Evolutionary conservation across 75 land plant genomes (phyloP).

Genomic region (Sequoiadendron giganteum): DNA sequence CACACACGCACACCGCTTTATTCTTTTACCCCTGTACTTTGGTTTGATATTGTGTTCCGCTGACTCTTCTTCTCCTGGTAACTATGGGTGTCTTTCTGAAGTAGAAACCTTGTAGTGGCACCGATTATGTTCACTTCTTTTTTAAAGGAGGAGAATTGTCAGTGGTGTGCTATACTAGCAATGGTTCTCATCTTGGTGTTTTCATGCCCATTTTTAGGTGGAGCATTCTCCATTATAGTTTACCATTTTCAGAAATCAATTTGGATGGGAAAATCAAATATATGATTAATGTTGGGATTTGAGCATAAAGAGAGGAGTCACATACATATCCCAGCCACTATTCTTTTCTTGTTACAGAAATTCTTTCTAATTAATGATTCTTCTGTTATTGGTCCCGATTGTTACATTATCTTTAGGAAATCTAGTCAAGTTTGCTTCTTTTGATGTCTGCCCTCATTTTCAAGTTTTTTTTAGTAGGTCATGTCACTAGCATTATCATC

Average conservation of each 20-base stretch:
- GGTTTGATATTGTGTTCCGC: background rate
- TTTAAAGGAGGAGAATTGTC: background rate
- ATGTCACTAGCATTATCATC: background rate
- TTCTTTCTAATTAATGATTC: background rate
- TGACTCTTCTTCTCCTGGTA: background rate
- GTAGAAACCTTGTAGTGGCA: background rate
- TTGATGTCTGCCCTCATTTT: background rate
- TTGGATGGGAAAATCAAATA: background rate
- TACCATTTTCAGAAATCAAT: background rate
- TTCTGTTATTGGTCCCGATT: background rate
- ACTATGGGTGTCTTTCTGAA: background rate
- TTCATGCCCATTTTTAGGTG: background rate
- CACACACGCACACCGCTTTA: too few species aligned
- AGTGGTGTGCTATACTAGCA: background rate
- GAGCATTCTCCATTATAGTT: too few species aligned
- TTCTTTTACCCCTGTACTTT: too few species aligned
- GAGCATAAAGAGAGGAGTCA: background rate
- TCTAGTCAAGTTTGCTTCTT: background rate
- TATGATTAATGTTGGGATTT: background rate
- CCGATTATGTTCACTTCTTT: background rate
- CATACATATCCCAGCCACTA: background rate
- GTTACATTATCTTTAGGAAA: background rate
- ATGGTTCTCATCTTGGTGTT: background rate
- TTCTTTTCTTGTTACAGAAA: background rate
- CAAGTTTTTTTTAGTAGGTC: background rate